Conservation (phyloP, 2,329 filamentous ascomycete genomes). For the Teratosphaeria nubilosa region DNA sequence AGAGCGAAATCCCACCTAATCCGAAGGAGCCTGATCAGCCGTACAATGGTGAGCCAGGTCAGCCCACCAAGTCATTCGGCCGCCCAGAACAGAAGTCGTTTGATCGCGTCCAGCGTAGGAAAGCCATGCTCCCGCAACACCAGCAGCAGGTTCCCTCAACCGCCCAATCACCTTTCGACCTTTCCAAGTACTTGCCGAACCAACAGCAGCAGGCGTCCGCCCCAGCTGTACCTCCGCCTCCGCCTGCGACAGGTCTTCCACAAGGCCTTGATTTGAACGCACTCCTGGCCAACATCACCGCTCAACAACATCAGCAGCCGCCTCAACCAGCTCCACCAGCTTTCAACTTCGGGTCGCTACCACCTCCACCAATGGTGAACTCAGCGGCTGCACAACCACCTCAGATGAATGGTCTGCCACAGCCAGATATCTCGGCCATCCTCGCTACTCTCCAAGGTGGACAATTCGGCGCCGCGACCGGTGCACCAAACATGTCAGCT, state of each 20-base stretch:
- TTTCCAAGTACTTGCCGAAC: constrained; percentile 9
- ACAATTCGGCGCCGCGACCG: constrained; percentile 1
- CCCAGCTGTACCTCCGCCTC: constrained; percentile 6
- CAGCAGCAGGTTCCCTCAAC: constrained; percentile 4
- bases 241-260: constrained; percentile 4
- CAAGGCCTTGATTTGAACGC: constrained; percentile 10
- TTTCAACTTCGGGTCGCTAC: background rate
- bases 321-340: constrained; percentile 1
- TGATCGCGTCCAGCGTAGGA: constrained; percentile 12
- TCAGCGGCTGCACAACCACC: constrained; percentile 1
- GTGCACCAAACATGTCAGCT: constrained; percentile 6
- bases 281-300: constrained; percentile 13
- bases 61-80: constrained; percentile 29
- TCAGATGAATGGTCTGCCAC: constrained; percentile 6
- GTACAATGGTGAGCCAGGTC: constrained; percentile 19
- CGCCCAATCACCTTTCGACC: constrained; percentile 1
- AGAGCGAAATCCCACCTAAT: constrained; percentile 36
- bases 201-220: constrained; percentile 10
- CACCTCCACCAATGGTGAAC: constrained; percentile 2
- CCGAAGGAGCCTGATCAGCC: constrained; percentile 36
- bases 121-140: constrained; percentile 7
- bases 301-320: constrained; percentile 10
- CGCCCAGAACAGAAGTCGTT: constrained; percentile 20
- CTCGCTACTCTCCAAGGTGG: constrained; percentile 15
- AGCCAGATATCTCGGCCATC: constrained; percentile 20